Conservation (phyloP, 805 yeast genomes). For the Sugiyamaella marilandica region DNA sequence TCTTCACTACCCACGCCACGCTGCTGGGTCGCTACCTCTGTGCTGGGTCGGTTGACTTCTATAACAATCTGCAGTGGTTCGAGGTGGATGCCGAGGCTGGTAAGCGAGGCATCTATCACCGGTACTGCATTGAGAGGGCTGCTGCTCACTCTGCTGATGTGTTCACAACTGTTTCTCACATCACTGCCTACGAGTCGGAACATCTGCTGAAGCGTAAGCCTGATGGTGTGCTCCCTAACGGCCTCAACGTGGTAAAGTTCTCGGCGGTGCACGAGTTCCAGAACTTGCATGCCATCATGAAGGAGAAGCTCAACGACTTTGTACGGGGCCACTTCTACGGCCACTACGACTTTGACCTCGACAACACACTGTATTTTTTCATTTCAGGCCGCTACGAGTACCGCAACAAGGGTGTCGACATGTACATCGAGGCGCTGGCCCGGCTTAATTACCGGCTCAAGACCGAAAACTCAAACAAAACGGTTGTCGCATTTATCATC, state of each 20-base stretch:
- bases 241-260: constrained; percentile 90
- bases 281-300: constrained; percentile 86
- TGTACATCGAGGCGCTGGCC: constrained; percentile 88
- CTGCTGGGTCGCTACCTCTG: constrained; percentile 89
- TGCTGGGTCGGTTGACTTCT: constrained; percentile 95
- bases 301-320: constrained; percentile 89
- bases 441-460: constrained; percentile 85
- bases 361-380: constrained; percentile 89
- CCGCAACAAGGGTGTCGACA: constrained; percentile 94
- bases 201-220: constrained; percentile 92
- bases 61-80: constrained; percentile 80
- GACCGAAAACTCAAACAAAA: constrained; percentile 74
- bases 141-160: constrained; percentile 96
- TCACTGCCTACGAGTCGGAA: constrained; percentile 94
- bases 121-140: constrained; percentile 94
- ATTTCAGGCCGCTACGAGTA: constrained; percentile 97
- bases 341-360: constrained; percentile 88
- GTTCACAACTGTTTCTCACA: constrained; percentile 94
- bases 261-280: constrained; percentile 98
- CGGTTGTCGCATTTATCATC: constrained; percentile 94
- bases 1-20: constrained; percentile 97
- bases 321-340: constrained; percentile 97
- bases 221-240: constrained; percentile 96
- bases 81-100: constrained; percentile 99
- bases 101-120: constrained; percentile 92